Base-by-base conservation (phyloP, 1,139 yeast species). In the Meyerozyma carpophila region DNA sequence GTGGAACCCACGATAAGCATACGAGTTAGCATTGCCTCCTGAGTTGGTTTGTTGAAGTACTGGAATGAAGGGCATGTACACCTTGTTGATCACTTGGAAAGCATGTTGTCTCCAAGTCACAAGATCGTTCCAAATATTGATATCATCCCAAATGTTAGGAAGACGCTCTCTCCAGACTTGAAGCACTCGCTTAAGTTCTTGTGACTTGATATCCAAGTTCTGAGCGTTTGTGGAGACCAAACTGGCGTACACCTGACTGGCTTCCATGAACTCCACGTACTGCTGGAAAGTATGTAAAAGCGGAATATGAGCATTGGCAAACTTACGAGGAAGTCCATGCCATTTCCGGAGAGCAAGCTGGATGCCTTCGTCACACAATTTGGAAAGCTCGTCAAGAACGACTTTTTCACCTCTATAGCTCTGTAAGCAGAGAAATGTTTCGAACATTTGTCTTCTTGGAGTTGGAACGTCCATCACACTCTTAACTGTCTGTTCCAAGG, bases 71-170 rank as follows among this genome's bases (percentile, higher is more conserved):
- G 98, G 98, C 76, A 91, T 77, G 63, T 93, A 93, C 1, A 88
- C 95, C 61, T 87, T 87, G 68, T 94, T 93, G 57, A 94, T 89
- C n/a, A 91, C 96, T 53, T 88, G 91, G 75, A 94, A 94, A 0
- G 96, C 97, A 64, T 93, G 98, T 63, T 93, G 97, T 58, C 99
- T 78, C 98, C 98, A 94, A 0, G 98, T 91, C 8, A 93, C 96
- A 50, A 94, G 70, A 59, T 94, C 99, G 53, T 95, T 91, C 99
- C 99, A 94, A 50, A 91, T 79, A 61, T 89, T 91, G 54, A 94
- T 91, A 60, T 94, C 98, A 65, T 94, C 99, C 97, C 97, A 93
- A 11, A 81, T 73, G 56, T 94, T 94, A 9, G 99, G 99, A 43
- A 94, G 70, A 51, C 99, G 81, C 60, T 93, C 98, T 58, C 98